Evolutionary conservation across 169 alveolate species (phyloP).

Genomic region (Perkinsus marinus): DNA sequence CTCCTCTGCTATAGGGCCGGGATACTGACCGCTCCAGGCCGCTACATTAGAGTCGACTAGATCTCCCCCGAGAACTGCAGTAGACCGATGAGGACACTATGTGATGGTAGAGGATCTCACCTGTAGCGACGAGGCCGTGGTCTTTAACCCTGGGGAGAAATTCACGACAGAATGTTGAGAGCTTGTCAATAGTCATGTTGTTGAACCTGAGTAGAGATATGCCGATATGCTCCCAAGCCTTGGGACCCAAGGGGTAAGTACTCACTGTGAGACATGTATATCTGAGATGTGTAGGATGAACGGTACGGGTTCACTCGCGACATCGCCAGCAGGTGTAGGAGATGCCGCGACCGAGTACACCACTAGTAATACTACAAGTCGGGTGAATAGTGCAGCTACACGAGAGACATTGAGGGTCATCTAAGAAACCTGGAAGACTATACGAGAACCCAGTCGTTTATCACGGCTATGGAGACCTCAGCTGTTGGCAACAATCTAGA

Average conservation of each 20-base stretch:
- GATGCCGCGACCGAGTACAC: not conserved
- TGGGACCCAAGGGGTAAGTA: not conserved
- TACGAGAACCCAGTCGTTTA: no score
- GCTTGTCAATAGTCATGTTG: not conserved
- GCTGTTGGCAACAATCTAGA: no score
- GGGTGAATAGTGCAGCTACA: not conserved
- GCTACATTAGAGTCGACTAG: not conserved
- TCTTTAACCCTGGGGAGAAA: not conserved
- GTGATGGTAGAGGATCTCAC: not conserved
- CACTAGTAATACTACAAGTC: not conserved
- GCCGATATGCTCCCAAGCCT: not conserved
- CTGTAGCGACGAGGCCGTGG: not conserved
- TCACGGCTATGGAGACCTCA: no score
- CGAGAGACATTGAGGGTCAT: no score
- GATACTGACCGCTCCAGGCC: not conserved
- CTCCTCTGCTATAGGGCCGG: not conserved
- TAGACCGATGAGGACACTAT: not conserved
- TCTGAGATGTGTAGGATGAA: not conserved
- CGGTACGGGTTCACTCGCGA: not conserved
- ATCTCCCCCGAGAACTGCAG: not conserved
- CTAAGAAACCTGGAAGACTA: no score
- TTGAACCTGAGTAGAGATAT: not conserved
- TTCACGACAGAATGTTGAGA: not conserved
- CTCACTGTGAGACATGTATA: not conserved
- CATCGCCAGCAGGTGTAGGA: not conserved